phyloP scores from a whole-genome alignment of 768 basidiomycete genomes.

The Lentinula guzmanii region DNA sequence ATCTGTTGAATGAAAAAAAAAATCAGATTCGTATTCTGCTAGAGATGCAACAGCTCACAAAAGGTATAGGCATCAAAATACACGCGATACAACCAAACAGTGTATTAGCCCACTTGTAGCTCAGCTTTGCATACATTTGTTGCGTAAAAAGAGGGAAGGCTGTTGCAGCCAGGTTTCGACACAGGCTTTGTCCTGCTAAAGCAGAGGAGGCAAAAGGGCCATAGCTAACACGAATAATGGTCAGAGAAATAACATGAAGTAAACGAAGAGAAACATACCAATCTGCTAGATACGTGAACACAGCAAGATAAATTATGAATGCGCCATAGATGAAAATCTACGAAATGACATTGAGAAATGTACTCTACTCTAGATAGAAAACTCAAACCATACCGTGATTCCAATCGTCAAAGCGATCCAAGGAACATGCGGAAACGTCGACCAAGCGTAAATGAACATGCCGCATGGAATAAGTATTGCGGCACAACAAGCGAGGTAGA shows the following conservation, averaged over 20 bases:
- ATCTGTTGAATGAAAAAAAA: constrained; percentile 19
- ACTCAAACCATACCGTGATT: constrained; percentile 25
- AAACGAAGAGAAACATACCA: constrained; percentile 31
- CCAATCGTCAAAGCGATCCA: constrained; percentile 62
- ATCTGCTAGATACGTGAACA: constrained; percentile 60
- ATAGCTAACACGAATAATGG: constrained; percentile 26
- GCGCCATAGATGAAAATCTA: constrained; percentile 45
- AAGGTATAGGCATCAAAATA: constrained; percentile 56
- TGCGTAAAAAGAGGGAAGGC: constrained; percentile 60
- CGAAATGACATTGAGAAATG: neutral
- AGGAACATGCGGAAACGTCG: constrained; percentile 43
- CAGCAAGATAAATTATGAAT: constrained; percentile 52
- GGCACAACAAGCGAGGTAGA: constrained; percentile 51
- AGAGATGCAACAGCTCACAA: constrained; percentile 28
- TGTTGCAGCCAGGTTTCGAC: constrained; percentile 43
- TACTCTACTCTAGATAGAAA: neutral
- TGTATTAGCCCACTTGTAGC: constrained; percentile 56
- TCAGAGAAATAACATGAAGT: neutral
- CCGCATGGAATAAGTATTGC: constrained; percentile 47
- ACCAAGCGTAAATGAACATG: constrained; percentile 76
- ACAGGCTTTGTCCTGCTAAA: constrained; percentile 60
- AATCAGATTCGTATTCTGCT: neutral
- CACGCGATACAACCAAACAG: constrained; percentile 48
- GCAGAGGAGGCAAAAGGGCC: constrained; percentile 65
- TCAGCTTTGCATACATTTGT: constrained; percentile 50